Conservation (phyloP, 2,329 filamentous ascomycete genomes). For the Monilinia vaccinii-corymbosi region DNA sequence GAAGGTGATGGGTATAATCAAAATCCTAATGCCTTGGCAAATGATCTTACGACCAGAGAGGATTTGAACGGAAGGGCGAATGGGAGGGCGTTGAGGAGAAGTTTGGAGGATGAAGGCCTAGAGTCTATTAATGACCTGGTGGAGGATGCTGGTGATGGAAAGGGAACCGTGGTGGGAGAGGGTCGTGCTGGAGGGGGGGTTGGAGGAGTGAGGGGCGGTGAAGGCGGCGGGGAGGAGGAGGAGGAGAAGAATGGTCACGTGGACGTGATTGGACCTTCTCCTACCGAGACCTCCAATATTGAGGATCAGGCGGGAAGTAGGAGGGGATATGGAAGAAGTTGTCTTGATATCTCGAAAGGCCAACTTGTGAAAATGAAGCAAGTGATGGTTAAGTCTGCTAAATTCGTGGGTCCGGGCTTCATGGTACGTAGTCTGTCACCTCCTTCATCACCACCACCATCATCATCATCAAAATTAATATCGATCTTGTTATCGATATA, state of each 20-base stretch:
- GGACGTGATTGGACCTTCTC: constrained; percentile 10
- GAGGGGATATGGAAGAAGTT: constrained; percentile 6
- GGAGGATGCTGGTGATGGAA: constrained; percentile 1
- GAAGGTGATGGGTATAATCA: constrained; percentile 50
- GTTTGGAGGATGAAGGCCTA: constrained; percentile 29
- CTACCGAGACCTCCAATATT: not conserved
- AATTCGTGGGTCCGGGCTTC: constrained; percentile 44
- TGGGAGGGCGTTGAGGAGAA: constrained; percentile 40
- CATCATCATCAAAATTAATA: not conserved
- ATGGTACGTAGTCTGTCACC: constrained; percentile 20
- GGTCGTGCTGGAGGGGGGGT: not conserved
- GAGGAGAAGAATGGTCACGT: constrained; percentile 8
- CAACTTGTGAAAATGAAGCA: constrained; percentile 16
- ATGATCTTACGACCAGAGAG: constrained; percentile 52
- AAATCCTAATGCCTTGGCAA: constrained; percentile 46
- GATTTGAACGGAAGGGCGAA: constrained; percentile 55
- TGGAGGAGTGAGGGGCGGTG: constrained; percentile 6
- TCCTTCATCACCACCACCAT: not conserved
- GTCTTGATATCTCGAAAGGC: not conserved
- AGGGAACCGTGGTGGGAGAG: not conserved
- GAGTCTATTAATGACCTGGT: constrained; percentile 21
- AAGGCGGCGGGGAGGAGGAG: constrained; percentile 11
- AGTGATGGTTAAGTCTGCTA: constrained; percentile 31
- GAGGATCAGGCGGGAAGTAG: not conserved
- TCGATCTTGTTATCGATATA: too few relatives aligned